Evolutionary conservation across 2,329 filamentous ascomycete species (phyloP), one percentile per base, ranked within the genome.

Genomic region (Trichoderma cornu-damae): DNA sequence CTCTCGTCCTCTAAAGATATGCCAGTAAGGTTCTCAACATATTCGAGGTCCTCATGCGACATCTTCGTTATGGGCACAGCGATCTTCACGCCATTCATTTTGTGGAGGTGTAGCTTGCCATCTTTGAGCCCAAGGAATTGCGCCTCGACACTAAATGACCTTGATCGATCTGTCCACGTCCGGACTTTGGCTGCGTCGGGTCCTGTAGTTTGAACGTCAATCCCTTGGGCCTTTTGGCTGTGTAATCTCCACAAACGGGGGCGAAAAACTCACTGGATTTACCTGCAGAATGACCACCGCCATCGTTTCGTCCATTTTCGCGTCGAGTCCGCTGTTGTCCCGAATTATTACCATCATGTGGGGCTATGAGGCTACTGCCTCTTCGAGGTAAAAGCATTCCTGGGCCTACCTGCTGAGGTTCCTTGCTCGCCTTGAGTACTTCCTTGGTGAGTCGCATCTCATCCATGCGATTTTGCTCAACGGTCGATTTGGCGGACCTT

Each of bases 71-170:
- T 84, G 2, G 94, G 94, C 3, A 99, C 94, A 7, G 94, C 94
- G 72, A 99, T 99, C 73, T 97, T 97, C 66, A 99, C 91, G 35
- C 94, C 94, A 69, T 99, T 99, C 74, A 90, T 82, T 76, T 99
- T 99, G 77, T 99, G 94, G 20, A 99, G 79, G 72, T 99, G 95
- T 63, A 99, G 95, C 73, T 97, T 97, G 62, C 92, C 90, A 69
- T 97, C 94, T 70, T 90, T 90, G 52, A 97, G 81, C 26, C 91
- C 93, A 51, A 99, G 84, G 68, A 97, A 99, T 70, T 99, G 90
- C 14, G 94, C 94, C 64, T 97, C 94, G 56, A 99, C 94, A 65
- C 90, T 97, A 75, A 99, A 99, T 1, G 92, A 93, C 66, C 93
- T 94, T 34, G 90, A 90, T 64, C 94, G 85, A 73, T 99, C 94